These are phyloP conservation scores for Panellus pusillus DNA, from an alignment of 768 basidiomycete genomes.

Conservation along the genomic window DNA sequence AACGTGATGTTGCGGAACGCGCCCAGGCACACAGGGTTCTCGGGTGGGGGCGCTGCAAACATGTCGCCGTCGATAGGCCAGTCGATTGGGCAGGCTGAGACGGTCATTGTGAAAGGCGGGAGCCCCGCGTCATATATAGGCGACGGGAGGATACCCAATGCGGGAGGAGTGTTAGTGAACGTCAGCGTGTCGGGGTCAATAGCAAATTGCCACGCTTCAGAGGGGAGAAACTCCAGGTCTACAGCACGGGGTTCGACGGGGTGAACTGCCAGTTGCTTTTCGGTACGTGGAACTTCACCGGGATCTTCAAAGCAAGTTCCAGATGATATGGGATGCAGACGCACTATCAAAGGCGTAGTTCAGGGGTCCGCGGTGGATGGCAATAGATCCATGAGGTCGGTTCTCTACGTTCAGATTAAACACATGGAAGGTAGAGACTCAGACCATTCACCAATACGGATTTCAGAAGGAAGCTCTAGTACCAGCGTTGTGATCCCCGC, in stretches of 20 bases:
- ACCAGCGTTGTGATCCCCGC: conserved; percentile 46
- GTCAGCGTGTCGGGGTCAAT: conserved; percentile 48
- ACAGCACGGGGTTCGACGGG: conserved; percentile 45
- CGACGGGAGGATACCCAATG: conserved; percentile 39
- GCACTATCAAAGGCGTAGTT: conserved; percentile 57
- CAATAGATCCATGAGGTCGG: conserved; percentile 51
- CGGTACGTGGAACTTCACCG: conserved; percentile 31
- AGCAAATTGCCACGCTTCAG: conserved; percentile 50
- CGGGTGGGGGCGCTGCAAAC: conserved; percentile 48
- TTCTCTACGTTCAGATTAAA: conserved; percentile 33
- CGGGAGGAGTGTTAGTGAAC: conserved; percentile 35
- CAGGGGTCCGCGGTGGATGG: conserved; percentile 54
- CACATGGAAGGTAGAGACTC: too few relatives aligned
- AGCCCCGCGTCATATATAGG: conserved; percentile 50
- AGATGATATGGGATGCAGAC: conserved; percentile 3
- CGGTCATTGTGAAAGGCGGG: conserved; percentile 48
- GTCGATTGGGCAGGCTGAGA: conserved; percentile 49
- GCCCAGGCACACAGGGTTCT: conserved; percentile 44
- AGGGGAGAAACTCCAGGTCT: conserved; percentile 52
- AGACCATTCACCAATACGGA: conserved; percentile 40
- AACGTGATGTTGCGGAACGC: conserved; percentile 42
- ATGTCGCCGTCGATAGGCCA: conserved; percentile 49
- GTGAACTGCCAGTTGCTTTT: conserved; percentile 42
- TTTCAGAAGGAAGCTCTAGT: conserved; percentile 46
- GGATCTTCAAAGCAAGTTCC: background rate